These are phyloP conservation scores for Keithomyces neogunnii DNA, from an alignment of 2,329 filamentous ascomycete species.

Conservation along the genomic window DNA sequence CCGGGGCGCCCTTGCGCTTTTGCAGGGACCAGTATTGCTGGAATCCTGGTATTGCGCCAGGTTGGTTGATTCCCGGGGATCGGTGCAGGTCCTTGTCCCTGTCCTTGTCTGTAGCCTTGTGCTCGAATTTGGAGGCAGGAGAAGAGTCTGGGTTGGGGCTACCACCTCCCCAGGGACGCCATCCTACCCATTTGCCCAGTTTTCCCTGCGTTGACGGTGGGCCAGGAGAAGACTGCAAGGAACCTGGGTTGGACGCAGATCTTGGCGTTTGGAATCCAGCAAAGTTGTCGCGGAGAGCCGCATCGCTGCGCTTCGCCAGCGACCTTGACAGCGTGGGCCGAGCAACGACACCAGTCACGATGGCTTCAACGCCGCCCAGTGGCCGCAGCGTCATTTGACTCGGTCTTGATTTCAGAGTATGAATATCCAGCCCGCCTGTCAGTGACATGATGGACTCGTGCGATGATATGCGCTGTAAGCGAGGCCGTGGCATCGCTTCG, in stretches of 20 bases:
- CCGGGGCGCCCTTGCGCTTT: constrained; percentile 43
- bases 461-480: constrained; percentile 59
- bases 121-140: constrained; percentile 8
- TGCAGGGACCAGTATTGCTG: constrained; percentile 43
- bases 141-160: constrained; percentile 7
- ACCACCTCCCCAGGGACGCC: constrained; percentile 37
- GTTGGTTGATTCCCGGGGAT: constrained; percentile 69
- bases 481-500: constrained; percentile 29
- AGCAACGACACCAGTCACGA: constrained; percentile 51
- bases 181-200: constrained; percentile 38
- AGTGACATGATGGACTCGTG: constrained; percentile 88
- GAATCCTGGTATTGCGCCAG: constrained; percentile 66
- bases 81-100: constrained; percentile 35
- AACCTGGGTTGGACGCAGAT: constrained; percentile 21
- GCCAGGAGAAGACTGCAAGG: constrained; percentile 18
- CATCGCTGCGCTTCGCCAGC: constrained; percentile 40
- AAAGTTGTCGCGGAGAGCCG: constrained; percentile 49
- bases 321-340: constrained; percentile 46
- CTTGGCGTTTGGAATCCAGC: constrained; percentile 27
- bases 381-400: constrained; percentile 60
- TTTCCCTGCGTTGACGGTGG: constrained; percentile 16
- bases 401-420: constrained; percentile 67
- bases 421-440: constrained; percentile 81
- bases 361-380: constrained; percentile 45
- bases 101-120: constrained; percentile 14